Conservation (phyloP, 306 rosid species). For the Quercus parvula region DNA sequence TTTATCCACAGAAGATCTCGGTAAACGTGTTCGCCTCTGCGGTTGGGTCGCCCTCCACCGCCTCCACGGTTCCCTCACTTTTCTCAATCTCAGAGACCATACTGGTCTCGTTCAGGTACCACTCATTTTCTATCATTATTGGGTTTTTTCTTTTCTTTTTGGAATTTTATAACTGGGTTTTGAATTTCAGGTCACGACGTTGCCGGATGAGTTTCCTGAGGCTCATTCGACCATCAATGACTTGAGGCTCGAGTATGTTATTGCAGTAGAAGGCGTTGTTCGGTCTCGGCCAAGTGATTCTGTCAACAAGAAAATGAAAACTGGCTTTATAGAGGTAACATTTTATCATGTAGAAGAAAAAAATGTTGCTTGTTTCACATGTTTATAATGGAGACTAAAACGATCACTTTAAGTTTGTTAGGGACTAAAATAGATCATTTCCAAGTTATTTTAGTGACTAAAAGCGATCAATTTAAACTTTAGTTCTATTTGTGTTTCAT, state of each 20-base stretch:
- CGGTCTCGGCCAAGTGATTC: slow-evolving; percentile 78
- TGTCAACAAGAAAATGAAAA: slow-evolving; percentile 76
- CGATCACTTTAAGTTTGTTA: too few species aligned
- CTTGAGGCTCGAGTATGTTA: slow-evolving; percentile 79
- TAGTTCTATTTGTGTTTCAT: background rate
- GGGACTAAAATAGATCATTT: too few species aligned
- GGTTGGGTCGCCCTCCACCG: slow-evolving; percentile 98
- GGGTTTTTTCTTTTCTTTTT: background rate
- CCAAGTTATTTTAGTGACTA: too few species aligned
- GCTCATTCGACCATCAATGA: slow-evolving; percentile 67
- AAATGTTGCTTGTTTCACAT: too few species aligned
- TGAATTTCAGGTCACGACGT: slow-evolving; percentile 69
- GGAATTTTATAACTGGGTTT: slow-evolving; percentile 20
- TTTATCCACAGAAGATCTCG: slow-evolving; percentile 50
- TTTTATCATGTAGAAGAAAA: background rate
- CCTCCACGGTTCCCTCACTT: slow-evolving; percentile 84
- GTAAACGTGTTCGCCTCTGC: slow-evolving; percentile 66
- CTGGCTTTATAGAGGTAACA: slow-evolving; percentile 76
- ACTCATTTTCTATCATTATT: background rate
- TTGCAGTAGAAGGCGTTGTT: slow-evolving; percentile 82
- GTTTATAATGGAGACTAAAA: too few species aligned
- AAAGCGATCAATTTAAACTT: too few species aligned
- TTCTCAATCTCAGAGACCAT: slow-evolving; percentile 80
- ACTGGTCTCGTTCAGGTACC: slow-evolving; percentile 78
- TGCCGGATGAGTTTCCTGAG: slow-evolving; percentile 80